Evolutionary conservation across 2,329 filamentous ascomycete species (phyloP).

Genomic region (Aureobasidium sp.): DNA sequence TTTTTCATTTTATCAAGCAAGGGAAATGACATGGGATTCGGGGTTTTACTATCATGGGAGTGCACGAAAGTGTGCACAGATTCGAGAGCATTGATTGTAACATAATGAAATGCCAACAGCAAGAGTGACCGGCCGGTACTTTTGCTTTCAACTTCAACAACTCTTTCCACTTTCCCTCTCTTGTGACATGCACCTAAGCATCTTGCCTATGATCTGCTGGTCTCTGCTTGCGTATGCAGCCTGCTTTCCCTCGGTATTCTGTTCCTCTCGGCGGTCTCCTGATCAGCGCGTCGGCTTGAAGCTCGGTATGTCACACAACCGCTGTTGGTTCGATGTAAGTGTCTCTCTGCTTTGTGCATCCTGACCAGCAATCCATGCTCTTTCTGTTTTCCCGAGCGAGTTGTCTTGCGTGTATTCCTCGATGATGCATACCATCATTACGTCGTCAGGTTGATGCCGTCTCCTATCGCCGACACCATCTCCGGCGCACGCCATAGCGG

Average conservation of each 20-base stretch:
- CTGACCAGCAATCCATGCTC: not conserved
- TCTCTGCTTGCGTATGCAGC: not conserved
- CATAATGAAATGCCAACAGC: constrained; percentile 27
- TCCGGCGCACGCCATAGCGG: not conserved
- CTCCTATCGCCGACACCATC: not conserved
- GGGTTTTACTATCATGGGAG: constrained; percentile 18
- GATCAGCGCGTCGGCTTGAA: not conserved
- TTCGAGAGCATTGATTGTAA: constrained; percentile 30
- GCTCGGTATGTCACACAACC: constrained; percentile 5
- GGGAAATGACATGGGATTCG: constrained; percentile 19
- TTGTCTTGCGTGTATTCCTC: not conserved
- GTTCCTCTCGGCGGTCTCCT: too few relatives aligned
- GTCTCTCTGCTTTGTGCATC: not conserved
- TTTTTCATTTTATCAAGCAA: constrained; percentile 13
- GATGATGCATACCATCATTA: not conserved
- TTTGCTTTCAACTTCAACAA: constrained; percentile 9
- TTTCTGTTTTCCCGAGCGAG: not conserved
- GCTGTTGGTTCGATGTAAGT: not conserved
- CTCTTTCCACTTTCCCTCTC: constrained; percentile 1
- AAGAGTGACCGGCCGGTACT: constrained; percentile 3
- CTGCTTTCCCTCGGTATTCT: too few relatives aligned
- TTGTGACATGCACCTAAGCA: not conserved
- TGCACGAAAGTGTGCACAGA: constrained; percentile 22
- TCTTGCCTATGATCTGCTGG: not conserved
- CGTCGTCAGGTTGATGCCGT: not conserved